Evolutionary conservation across 73 alveolate species (phyloP).

Genomic region (Paramecium biaurelia): DNA sequence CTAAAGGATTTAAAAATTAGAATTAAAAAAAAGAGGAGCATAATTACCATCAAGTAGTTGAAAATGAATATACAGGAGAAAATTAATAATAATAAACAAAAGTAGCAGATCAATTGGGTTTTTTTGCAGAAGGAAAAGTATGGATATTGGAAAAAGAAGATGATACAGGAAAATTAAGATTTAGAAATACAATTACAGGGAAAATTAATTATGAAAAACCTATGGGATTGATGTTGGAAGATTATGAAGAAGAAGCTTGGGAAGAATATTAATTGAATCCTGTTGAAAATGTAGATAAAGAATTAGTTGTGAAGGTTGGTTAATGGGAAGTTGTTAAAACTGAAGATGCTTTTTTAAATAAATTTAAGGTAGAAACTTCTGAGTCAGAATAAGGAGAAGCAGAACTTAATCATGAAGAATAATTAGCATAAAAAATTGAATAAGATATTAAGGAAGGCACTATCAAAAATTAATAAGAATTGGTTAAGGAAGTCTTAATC

Average conservation of each 20-base stretch:
- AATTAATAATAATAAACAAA: background rate
- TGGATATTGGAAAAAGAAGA: conserved; percentile 44
- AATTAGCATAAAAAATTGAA: background rate
- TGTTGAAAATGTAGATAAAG: background rate
- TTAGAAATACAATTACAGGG: conserved; percentile 32
- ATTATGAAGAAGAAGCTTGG: conserved; percentile 56
- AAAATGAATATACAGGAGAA: conserved; percentile 14
- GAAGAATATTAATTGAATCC: background rate
- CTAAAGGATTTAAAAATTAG: background rate
- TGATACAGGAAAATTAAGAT: conserved; percentile 22
- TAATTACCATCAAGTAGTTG: background rate
- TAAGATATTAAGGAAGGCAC: background rate
- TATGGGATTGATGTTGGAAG: conserved; percentile 29
- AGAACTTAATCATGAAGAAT: background rate
- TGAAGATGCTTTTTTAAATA: conserved; percentile 16
- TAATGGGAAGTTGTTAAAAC: conserved; percentile 42
- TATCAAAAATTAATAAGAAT: background rate
- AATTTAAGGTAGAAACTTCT: background rate
- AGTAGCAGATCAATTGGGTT: conserved; percentile 12
- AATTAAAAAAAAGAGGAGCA: background rate
- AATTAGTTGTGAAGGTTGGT: conserved; percentile 9
- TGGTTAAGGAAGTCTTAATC: background rate
- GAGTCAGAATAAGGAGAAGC: background rate
- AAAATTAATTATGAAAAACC: conserved; percentile 12
- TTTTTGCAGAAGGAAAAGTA: conserved; percentile 41